Evolutionary conservation across 495 filamentous ascomycete genomes (phyloP), one percentile per base, ranked within the genome.

Genomic region (Aspergillus taichungensis): DNA sequence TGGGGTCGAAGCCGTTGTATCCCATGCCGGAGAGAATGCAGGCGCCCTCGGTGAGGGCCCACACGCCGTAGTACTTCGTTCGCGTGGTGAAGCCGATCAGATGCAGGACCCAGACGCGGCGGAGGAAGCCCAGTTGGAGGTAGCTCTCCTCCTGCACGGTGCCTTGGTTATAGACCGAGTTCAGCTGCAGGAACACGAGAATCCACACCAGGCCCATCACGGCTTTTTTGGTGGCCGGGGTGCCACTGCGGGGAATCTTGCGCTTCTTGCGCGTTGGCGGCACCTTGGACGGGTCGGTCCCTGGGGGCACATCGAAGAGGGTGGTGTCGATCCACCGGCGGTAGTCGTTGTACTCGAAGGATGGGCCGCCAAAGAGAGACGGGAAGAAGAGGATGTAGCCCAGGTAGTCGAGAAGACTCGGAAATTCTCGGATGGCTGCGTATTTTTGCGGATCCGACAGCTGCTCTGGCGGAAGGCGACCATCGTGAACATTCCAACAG

Each of bases 381-480:
- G 92, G 92, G 64, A 98, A 98, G 73, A 96, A 98, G 31, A 95
- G 68, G 36, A 97, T 86, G 53, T 94, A 98, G 46, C 85, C 90
- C 24, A 79, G 66, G 59, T 84, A 98, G 65, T 98, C 84, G 37
- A 95, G 64, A 4, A 90, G 52, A 27, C 63, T 59, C 0, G 92
- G 92, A 31, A 98, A 72, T 35, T 85, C 53, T 12, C 63, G 68
- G 31, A 98, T 75, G 18, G 84, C 83, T 37, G 86, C 79, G 53
- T 91, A 87, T 57, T 84, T 87, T 59, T 98, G 92, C 45, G 84
- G 76, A 48, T 91, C 89, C 4, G 85, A 84, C 18, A 98, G 77
- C 43, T 88, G 82, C 28, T 82, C 74, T 27, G 85, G 78, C 8
- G 88, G 82, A 30, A 91, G 67, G 42, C 78, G 77, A 27, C 94